Evolutionary conservation across 345 rosid species (phyloP), one percentile per base, ranked within the genome.

Genomic region (Gossypium ekmanianum): DNA sequence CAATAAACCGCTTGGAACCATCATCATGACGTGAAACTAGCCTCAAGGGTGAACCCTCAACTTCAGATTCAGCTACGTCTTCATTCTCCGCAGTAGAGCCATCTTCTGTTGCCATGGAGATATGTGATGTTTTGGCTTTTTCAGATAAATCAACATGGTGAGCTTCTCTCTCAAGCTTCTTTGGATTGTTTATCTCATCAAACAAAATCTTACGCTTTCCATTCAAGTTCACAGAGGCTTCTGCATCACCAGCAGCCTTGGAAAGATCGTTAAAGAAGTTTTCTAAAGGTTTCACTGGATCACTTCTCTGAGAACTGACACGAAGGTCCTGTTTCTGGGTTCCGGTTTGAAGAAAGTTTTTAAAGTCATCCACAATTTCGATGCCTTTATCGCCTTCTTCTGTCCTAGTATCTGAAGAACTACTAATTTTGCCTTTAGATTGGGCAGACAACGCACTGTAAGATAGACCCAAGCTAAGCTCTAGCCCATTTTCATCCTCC

Each of bases 11-110:
- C 75, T 86, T 94, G 75, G 88, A 62, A 61, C 84, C 84, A 80
- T 87, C 82, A 78, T 82, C 89, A 75, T 81, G 84, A 58, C 73
- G 82, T 52, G 83, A 75, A 68, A 72, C 78, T 63, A 82, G 41
- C 81, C 84, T 84, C 56, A 92, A 88, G 64, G 92, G 85, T 61
- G 92, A 91, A 81, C 92, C 94, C 12, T 88, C 98, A 45, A 86
- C 93, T 84, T 90, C 98, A 72, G 98, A 91, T 75, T 93, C 99
- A 1, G 98, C 98, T 78, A 93, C 93, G 77, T 89, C 97, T 87
- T 95, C 98, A 71, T 93, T 89, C 75, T 95, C 97, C 61, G 93
- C 97, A 72, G 93, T 85, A 51, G 94, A 91, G 69, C 92, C 94
- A 76, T 93, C 99, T 64, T 89, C 97, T 14, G 98, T 88, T 1